Conservation (phyloP, 2,329 filamentous ascomycete genomes). For the Chrysoporthe deuterocubensis region DNA sequence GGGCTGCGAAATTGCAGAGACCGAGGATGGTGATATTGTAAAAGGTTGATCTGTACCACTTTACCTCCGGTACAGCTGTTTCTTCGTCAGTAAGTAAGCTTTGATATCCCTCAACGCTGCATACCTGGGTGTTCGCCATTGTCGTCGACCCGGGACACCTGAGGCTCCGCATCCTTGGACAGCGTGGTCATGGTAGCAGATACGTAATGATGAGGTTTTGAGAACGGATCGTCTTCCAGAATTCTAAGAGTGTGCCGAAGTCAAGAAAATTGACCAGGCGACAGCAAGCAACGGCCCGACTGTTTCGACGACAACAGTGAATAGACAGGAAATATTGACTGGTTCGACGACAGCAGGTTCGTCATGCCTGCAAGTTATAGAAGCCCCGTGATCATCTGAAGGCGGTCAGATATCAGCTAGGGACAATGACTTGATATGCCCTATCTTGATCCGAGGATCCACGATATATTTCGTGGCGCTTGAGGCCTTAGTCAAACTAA, state of each 20-base stretch:
- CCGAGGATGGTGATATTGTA: conserved; percentile 75
- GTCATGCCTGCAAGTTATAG: neutral
- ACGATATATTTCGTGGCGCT: neutral
- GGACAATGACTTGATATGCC: neutral
- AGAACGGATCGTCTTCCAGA: neutral
- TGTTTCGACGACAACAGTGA: neutral
- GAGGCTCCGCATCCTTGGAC: conserved; percentile 5
- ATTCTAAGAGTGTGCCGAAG: neutral
- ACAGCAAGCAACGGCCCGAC: neutral
- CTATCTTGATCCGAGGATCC: conserved; percentile 5
- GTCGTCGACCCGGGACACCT: neutral
- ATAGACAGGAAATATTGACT: neutral
- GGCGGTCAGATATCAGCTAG: neutral
- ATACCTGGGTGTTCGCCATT: conserved; percentile 3
- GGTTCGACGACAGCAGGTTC: neutral
- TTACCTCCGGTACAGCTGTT: conserved; percentile 42
- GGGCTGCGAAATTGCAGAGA: conserved; percentile 71
- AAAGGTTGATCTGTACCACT: conserved; percentile 73
- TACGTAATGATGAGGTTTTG: neutral
- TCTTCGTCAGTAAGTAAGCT: neutral
- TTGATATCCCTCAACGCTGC: neutral
- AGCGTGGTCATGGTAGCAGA: neutral
- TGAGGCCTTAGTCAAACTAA: neutral
- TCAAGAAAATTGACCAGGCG: neutral
- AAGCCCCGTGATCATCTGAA: neutral